Base-by-base conservation (phyloP, 2,329 filamentous ascomycete species). In the Phaeomoniella chlamydospora region DNA sequence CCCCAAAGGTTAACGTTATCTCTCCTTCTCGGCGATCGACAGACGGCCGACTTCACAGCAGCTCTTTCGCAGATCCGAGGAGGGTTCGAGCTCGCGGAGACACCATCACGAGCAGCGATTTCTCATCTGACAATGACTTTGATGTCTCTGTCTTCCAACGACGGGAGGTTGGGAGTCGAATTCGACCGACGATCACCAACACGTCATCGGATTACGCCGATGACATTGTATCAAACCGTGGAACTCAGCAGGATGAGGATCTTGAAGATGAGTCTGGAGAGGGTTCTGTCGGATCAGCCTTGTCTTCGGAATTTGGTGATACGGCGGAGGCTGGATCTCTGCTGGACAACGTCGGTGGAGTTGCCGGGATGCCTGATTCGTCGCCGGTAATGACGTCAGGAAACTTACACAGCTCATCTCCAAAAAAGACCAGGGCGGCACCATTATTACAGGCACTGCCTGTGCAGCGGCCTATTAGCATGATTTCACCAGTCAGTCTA, bases 91-190 rank as follows among this genome's bases (percentile, higher is more conserved):
- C 65, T 44, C 60, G 74, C 30, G 58, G 72, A 49, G 74, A 77
- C 50, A 78, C 74, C 1, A 68, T 72, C 12, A 77, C 74, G 3
- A 78, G 74, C 49, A 77, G 73, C 45, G 74, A 79, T 31, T 62
- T 78, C 58, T 77, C 73, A 0, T 76, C 73, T 1, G 74, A 78
- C 41, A 77, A 76, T 44, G 74, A 79, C 42, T 51, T 69, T 18
- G 70, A 73, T 35, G 58, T 66, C 0, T 59, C 63, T 5, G 56
- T 61, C 1, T 72, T 70, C 51, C 67, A 63, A 45, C 64, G 66
- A 41, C 65, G 68, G 35, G 61, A 70, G 36, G 61, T 72, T 29
- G 63, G 67, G 31, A 61, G 39, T 55, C 59, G n/a, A 44, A 42
- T 3, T 46, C 52, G 37, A 15, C 44, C 46, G 31, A 44, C 47